phyloP scores from a whole-genome alignment of 192 early-diverging fungal species.

The Powellomyces hirtus region DNA sequence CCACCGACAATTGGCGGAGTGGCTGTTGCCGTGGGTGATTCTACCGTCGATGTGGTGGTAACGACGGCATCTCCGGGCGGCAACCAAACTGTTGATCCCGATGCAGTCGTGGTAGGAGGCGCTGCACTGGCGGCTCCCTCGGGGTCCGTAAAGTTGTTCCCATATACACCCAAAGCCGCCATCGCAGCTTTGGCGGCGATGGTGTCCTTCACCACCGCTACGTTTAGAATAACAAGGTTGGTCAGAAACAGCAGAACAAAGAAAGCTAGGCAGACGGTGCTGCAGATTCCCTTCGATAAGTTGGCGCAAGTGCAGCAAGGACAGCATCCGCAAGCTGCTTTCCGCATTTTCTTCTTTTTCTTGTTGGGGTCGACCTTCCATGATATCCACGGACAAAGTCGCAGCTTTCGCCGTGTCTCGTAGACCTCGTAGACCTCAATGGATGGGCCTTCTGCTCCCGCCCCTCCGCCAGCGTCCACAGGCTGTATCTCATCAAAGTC shows the following conservation, averaged over 20 bases:
- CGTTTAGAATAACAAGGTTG: constrained; percentile 15
- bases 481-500: not conserved
- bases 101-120: not conserved
- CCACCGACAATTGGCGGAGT: not conserved
- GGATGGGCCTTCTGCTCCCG: not conserved
- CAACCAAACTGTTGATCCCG: not conserved
- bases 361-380: constrained; percentile 8
- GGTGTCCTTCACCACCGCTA: constrained; percentile 9
- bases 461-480: not conserved
- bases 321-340: not conserved
- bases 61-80: not conserved
- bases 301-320: not conserved
- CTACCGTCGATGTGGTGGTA: not conserved
- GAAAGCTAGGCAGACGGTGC: not conserved
- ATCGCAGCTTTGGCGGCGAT: constrained; percentile 2
- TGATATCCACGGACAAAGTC: constrained; percentile 16
- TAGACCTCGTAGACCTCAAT: constrained; percentile 22
- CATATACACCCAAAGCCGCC: not conserved
- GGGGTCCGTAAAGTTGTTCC: not conserved
- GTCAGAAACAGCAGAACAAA: constrained; percentile 9
- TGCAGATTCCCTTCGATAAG: not conserved
- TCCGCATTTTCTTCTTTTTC: not conserved
- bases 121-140: not conserved
- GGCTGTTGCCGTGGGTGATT: not conserved
- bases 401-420: constrained; percentile 7